Evolutionary conservation across 176 grass and related monocot genomes (phyloP), one percentile per base, ranked within the genome.

Genomic region (Metroxylon sagu): DNA sequence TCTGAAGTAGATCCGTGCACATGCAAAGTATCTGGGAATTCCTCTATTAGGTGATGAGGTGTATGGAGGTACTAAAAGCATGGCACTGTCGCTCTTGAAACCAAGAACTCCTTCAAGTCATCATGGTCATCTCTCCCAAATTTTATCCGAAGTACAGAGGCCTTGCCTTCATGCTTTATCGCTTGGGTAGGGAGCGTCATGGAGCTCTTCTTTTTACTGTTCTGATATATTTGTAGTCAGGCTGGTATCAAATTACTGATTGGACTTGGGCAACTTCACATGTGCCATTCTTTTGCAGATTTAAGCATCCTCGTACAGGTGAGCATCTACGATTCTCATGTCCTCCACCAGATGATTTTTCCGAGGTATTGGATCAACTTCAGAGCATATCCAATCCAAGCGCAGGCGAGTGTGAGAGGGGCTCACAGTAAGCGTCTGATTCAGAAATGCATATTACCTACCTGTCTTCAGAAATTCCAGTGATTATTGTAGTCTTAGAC

Each of bases 81-180:
- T 83, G 84, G 79, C 78, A 49, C 16, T 85, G 19, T 88, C 87
- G 16, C 84, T 98, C 49, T 62, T 92, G 57, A 85, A 71, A 76
- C 54, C 70, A 19, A 88, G 51, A 83, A 78, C 48, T 69, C 62
- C 76, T 82, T 74, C 78, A 14, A 58, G 17, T 59, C 78, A 80
- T 56, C 78, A 83, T 52, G 69, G 59, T 0, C 61, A 67, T 65
- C 49, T 92, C 49, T 74, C 81, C 16, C 54, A 67, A 73, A 54
- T 83, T 50, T 16, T 97, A 31, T 80, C 87, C 5, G 83, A 85
- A 59, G 74, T 89, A 67, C 81, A 92, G 21, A 88, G 81, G 53
- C 93, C 93, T 60, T 98, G 79, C 64, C 87, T 98, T 31, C 93
- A 92, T 76, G 93, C 87, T 73, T 62, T 75, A 52, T 98, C 78